Percentiles rank a stretch among this genome's conserved stretches.
phyloP scores from a whole-genome alignment of 768 basidiomycete genomes.

The Tulasnella calospora region DNA sequence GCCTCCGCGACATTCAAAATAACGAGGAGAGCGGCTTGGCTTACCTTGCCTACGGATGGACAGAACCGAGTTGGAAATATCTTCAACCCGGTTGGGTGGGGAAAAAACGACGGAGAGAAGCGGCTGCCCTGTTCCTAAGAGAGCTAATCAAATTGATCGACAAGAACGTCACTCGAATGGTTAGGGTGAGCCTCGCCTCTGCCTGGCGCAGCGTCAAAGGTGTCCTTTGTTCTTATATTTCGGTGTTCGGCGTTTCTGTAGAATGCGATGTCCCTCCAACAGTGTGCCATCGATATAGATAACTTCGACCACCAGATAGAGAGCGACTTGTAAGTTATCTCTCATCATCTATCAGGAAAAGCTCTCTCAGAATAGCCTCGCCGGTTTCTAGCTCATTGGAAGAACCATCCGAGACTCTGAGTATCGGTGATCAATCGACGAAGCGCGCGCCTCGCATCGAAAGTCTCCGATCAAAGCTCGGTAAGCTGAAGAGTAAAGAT shows the following conservation, averaged over 20 bases:
- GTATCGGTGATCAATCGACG: background rate
- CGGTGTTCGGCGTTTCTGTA: background rate
- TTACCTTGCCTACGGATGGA: conserved; percentile 19
- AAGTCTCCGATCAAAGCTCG: background rate
- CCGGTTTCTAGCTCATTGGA: background rate
- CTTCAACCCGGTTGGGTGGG: conserved; percentile 8
- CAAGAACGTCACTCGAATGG: background rate
- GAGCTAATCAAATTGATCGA: conserved; percentile 11
- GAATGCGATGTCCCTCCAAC: conserved; percentile 20
- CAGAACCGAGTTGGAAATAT: background rate
- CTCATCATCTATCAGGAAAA: background rate
- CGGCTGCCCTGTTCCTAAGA: conserved; percentile 15
- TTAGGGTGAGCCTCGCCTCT: background rate
- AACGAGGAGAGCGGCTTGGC: conserved; percentile 5
- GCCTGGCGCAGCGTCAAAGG: background rate
- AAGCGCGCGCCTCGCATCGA: background rate
- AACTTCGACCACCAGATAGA: conserved; percentile 17
- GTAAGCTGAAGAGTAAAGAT: background rate
- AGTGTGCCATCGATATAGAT: conserved; percentile 10
- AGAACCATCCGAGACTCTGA: background rate
- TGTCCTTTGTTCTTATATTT: background rate
- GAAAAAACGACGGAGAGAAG: background rate
- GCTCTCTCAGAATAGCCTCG: background rate
- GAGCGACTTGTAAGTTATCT: conserved; percentile 14
- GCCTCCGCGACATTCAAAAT: conserved; percentile 3